A percentile compares a stretch with the other conserved stretches of the same genome.
phyloP scores from a whole-genome alignment of 2,329 filamentous ascomycete genomes.

The Fusarium albosuccineum region DNA sequence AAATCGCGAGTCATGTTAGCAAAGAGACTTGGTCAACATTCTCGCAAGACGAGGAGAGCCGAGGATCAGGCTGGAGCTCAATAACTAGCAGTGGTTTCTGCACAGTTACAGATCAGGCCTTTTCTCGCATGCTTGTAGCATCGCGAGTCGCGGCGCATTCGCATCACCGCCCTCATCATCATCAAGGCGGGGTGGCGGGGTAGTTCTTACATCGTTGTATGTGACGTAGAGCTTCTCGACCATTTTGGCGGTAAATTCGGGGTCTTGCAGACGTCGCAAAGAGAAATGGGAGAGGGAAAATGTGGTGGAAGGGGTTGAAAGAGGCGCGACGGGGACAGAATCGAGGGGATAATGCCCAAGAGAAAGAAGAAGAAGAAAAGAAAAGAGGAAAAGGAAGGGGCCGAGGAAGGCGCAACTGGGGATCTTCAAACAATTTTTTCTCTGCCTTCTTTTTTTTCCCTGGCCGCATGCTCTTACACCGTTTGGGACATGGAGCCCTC shows the following conservation, averaged over 20 bases:
- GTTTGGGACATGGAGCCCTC: constrained; percentile 26
- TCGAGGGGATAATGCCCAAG: constrained; percentile 35
- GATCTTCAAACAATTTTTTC: constrained; percentile 45
- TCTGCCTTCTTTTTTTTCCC: constrained; percentile 31
- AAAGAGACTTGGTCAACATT: neutral
- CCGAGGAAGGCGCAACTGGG: constrained; percentile 33
- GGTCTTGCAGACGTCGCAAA: constrained; percentile 31
- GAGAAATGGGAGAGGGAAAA: constrained; percentile 1
- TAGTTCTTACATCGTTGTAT: constrained; percentile 83
- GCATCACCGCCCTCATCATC: constrained; percentile 35
- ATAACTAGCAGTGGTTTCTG: neutral
- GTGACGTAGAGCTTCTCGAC: constrained; percentile 89
- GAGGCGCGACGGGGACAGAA: constrained; percentile 27
- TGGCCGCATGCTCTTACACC: constrained; percentile 26
- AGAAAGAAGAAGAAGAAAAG: constrained; percentile 27
- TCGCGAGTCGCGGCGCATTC: constrained; percentile 16
- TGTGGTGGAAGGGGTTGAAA: constrained; percentile 1
- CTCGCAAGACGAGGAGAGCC: neutral
- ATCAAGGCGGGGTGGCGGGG: constrained; percentile 47
- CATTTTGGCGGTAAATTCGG: constrained; percentile 66
- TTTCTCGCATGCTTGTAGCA: neutral
- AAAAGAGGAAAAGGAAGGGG: constrained; percentile 20
- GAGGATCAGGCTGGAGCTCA: neutral
- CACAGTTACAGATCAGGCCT: neutral
- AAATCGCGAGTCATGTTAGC: constrained; percentile 37